These are phyloP conservation scores for Draba incana DNA, from an alignment of 345 rosid species.

Conservation along the genomic window DNA sequence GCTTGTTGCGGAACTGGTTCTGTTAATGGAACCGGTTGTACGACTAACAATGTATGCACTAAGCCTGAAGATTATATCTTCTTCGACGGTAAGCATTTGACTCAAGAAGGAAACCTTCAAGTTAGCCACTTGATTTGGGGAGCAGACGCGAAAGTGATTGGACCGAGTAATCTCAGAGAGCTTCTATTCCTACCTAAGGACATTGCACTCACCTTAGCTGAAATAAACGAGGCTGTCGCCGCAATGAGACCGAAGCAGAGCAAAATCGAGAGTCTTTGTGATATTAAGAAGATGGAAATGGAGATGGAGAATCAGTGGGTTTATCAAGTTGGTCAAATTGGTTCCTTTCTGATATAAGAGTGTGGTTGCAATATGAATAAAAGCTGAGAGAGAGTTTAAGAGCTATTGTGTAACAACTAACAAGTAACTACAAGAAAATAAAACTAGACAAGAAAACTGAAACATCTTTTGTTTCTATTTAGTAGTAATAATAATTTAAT, in stretches of 20 bases:
- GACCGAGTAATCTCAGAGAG: slow-evolving; percentile 42
- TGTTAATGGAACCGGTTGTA: slow-evolving; percentile 35
- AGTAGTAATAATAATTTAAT: no score
- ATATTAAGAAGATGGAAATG: slow-evolving; percentile 31
- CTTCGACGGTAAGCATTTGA: slow-evolving; percentile 42
- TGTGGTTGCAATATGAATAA: slow-evolving; percentile 22
- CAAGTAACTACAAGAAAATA: background rate
- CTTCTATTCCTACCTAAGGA: slow-evolving; percentile 38
- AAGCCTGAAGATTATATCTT: slow-evolving; percentile 40
- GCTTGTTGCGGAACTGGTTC: slow-evolving; percentile 50
- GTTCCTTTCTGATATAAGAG: slow-evolving; percentile 30
- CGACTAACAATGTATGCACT: slow-evolving; percentile 21
- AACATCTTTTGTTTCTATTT: background rate
- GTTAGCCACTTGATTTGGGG: slow-evolving; percentile 38
- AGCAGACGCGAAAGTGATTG: slow-evolving; percentile 33
- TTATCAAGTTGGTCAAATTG: slow-evolving; percentile 12
- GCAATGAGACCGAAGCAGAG: slow-evolving; percentile 16
- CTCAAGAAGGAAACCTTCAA: slow-evolving; percentile 39
- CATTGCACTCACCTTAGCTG: slow-evolving; percentile 3
- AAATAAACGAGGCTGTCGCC: slow-evolving; percentile 26
- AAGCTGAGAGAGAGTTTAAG: background rate
- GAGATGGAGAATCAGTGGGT: slow-evolving; percentile 33
- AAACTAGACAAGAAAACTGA: background rate
- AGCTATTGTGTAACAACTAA: background rate
- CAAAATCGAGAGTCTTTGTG: slow-evolving; percentile 31